Base-by-base conservation (phyloP, 805 yeast genomes). In the Sungouiozyma intestinalis region DNA sequence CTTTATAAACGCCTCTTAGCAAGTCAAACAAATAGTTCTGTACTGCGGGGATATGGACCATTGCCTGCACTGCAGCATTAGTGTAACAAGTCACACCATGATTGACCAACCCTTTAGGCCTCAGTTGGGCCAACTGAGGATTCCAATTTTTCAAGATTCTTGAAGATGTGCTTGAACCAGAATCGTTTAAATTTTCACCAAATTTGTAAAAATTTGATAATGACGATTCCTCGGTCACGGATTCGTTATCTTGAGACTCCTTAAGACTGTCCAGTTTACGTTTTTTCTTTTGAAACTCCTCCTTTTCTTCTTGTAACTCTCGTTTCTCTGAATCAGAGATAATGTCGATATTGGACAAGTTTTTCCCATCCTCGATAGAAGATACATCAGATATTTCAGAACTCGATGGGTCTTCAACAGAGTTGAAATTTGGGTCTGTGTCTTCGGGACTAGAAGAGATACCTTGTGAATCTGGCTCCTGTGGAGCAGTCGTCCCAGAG, bases 31-130 rank as follows among this genome's bases (percentile, higher is more conserved):
- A 65, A 57, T 88, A 92, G 58, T 85, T 90, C 52, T 83, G 84
- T 43, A 90, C 63, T 3, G 97, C 94, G 6, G 98, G 97, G 16
- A 87, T 77, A 55, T 90, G 98, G 31, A 88, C 64, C 69, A 92
- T 65, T 1, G 94, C 79, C 66, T 90, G 97, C 19, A 92, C 79
- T 1, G 97, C 97, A 5, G 95, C 81, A 62, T 92, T 90, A 75
- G 90, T 88, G 65, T 90, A 90, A 61, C 98, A 90, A 3, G 97
- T 90, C 37, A 92, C 97, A 34, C 97, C 97, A 51, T 82, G 88
- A 62, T 90, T 90, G 39, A 83, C 63, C 39, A 90, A 67, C 0
- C 98, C 98, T 20, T 64, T 51, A n/a, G 81, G 81, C 31, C 72
- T 71, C 33, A 64, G 55, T 8, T 39, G 40, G 13, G 65, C 58